A percentile compares a stretch with the other conserved stretches of the same genome.
Evolutionary conservation across 129 eudicot species (phyloP).

Genomic region (Centaurea solstitialis): DNA sequence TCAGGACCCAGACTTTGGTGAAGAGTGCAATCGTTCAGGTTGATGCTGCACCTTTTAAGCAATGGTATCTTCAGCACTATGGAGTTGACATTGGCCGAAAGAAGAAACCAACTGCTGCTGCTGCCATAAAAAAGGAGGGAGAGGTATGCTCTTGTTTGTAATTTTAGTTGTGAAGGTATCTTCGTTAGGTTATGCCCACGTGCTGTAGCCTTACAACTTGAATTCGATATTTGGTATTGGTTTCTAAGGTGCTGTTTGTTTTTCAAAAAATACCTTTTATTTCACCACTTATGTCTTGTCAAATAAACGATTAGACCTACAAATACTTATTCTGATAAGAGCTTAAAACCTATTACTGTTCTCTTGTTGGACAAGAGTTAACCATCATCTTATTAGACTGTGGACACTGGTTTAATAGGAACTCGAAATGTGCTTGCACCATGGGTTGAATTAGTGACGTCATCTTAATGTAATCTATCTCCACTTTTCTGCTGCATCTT

Average conservation of each 20-base stretch:
- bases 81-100: slow-evolving; percentile 53
- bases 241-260: neutral
- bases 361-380: too few relatives aligned
- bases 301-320: neutral
- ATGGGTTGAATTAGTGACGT: neutral
- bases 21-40: slow-evolving; percentile 58
- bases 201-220: too few relatives aligned
- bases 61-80: slow-evolving; percentile 62
- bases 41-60: slow-evolving; percentile 63
- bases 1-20: slow-evolving; percentile 53
- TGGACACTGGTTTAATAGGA: neutral
- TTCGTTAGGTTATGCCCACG: neutral
- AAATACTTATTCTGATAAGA: too few relatives aligned
- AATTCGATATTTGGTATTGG: too few relatives aligned
- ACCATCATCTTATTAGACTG: neutral
- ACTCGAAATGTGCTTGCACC: neutral
- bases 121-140: slow-evolving; percentile 30
- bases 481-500: neutral
- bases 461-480: neutral
- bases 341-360: too few relatives aligned
- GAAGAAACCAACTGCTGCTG: slow-evolving; percentile 26
- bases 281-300: neutral
- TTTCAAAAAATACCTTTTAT: neutral
- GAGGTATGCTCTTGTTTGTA: slow-evolving; percentile 12
- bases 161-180: neutral